Evolutionary conservation across 2,329 filamentous ascomycete species (phyloP), one percentile per base, ranked within the genome.

Genomic region (Meredithiella fracta): DNA sequence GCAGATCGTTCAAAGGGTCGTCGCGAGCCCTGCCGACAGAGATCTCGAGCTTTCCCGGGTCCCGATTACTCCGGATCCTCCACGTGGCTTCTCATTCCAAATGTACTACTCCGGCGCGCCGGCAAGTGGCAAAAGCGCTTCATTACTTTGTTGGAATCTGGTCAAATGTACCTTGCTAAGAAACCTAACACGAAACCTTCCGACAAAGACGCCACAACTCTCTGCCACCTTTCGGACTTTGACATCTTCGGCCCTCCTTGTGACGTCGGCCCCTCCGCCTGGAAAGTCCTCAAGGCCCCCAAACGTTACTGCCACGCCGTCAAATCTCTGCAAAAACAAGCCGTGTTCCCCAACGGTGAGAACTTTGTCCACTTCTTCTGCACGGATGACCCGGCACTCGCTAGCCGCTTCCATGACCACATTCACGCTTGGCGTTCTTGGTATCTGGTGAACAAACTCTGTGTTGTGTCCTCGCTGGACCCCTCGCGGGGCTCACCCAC

Each of bases 301-400:
- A 94, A 92, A 68, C 85, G 83, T 64, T 76, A 82, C 62, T 94
- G 87, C 69, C 91, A 86, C 63, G 90, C 88, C 0, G 76, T 97
- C 62, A 96, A 95, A 69, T 94, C 86, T 62, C 89, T 95, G 69
- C 84, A 95, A 65, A 94, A 91, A 67, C 84, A 84, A 0, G 81
- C 79, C 58, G 82, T 94, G 63, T 96, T 96, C 64, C 71, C 88
- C 55, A 83, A 83, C 55, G 85, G 83, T 2, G 82, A 86, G 53
- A 91, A 91, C 62, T 97, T 88, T 64, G 85, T 94, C 2, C 91
- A 97, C 65, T 95, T 91, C 68, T 94, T 97, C 69, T 83, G 80
- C 58, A 87, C 85, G 1, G 86, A 87, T 47, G 86, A 96, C 62
- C 70, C 75, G 3, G 66, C 71, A 1, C 67, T 81, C 1, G 86